phyloP scores from a whole-genome alignment of 2,329 filamentous ascomycete species.

The Calonectria montana region DNA sequence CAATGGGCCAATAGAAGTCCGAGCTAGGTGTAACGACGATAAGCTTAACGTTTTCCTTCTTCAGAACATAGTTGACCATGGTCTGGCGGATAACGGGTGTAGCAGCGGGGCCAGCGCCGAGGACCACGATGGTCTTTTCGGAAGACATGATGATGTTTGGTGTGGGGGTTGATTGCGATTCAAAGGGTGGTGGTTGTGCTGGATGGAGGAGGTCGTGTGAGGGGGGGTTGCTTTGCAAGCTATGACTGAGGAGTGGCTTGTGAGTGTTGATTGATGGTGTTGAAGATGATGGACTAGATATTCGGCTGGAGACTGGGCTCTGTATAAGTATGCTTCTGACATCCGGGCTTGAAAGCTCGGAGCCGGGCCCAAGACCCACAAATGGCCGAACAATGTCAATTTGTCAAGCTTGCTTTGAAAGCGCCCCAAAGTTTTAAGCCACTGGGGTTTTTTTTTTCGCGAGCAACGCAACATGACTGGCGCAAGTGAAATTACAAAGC shows the following conservation, averaged over 20 bases:
- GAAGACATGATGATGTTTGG: constrained; percentile 26
- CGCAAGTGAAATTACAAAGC: background rate
- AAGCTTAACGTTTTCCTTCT: constrained; percentile 55
- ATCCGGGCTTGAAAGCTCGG: background rate
- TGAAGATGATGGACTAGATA: background rate
- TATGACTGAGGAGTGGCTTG: background rate
- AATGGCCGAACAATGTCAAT: background rate
- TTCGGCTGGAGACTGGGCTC: background rate
- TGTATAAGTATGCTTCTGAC: constrained; percentile 8
- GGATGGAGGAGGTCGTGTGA: background rate
- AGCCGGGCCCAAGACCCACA: background rate
- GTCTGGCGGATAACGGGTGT: constrained; percentile 62
- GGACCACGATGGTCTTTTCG: constrained; percentile 58
- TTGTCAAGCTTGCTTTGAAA: constrained; percentile 22
- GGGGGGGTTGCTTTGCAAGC: background rate
- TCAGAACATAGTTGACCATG: constrained; percentile 56
- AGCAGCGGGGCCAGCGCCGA: constrained; percentile 61
- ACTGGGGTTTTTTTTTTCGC: background rate
- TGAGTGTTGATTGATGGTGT: background rate
- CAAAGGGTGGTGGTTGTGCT: background rate
- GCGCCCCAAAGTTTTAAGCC: background rate
- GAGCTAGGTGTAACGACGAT: constrained; percentile 60
- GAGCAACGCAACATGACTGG: background rate
- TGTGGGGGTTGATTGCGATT: background rate
- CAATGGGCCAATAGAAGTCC: constrained; percentile 62